Percentiles rank a stretch among this genome's conserved stretches.
phyloP scores from a whole-genome alignment of 2,329 filamentous ascomycete genomes.

The Setomelanomma holmii region DNA sequence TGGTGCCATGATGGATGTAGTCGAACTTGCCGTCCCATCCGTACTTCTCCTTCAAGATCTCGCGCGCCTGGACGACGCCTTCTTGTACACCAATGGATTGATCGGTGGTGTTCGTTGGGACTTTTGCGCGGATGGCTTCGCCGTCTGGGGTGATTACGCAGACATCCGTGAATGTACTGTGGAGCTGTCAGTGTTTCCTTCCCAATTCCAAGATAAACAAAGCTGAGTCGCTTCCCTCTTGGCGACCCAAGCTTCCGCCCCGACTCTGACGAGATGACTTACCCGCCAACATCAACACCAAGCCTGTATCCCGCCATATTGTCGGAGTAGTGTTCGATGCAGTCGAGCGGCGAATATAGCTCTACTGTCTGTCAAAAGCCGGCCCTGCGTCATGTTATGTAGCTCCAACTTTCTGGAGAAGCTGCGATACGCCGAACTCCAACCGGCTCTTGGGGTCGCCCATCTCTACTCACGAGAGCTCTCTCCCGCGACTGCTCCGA shows the following conservation, averaged over 20 bases:
- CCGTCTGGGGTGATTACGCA: slow-evolving; percentile 56
- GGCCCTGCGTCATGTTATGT: slow-evolving; percentile 16
- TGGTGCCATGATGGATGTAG: slow-evolving; percentile 60
- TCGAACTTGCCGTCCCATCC: slow-evolving; percentile 55
- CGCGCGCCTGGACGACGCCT: slow-evolving; percentile 53
- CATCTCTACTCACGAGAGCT: not conserved
- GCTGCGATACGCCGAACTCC: slow-evolving; percentile 8
- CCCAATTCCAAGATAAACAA: not conserved
- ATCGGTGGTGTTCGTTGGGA: slow-evolving; percentile 54
- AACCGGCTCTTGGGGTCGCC: slow-evolving; percentile 2
- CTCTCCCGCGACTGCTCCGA: not conserved
- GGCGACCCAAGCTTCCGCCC: not conserved
- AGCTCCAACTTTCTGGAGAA: slow-evolving; percentile 8
- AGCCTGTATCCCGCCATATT: slow-evolving; percentile 34
- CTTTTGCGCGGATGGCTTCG: slow-evolving; percentile 55
- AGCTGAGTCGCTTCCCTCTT: not conserved
- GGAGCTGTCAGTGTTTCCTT: slow-evolving; percentile 13
- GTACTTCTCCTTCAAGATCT: slow-evolving; percentile 48
- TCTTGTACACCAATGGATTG: slow-evolving; percentile 58
- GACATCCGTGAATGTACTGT: slow-evolving; percentile 58
- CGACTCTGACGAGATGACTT: slow-evolving; percentile 14
- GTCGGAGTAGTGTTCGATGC: not conserved
- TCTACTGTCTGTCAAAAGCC: not conserved
- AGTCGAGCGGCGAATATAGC: not conserved
- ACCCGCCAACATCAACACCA: slow-evolving; percentile 46